phyloP scores from a whole-genome alignment of 495 filamentous ascomycete genomes.

The Penicillium macrosclerotiorum region DNA sequence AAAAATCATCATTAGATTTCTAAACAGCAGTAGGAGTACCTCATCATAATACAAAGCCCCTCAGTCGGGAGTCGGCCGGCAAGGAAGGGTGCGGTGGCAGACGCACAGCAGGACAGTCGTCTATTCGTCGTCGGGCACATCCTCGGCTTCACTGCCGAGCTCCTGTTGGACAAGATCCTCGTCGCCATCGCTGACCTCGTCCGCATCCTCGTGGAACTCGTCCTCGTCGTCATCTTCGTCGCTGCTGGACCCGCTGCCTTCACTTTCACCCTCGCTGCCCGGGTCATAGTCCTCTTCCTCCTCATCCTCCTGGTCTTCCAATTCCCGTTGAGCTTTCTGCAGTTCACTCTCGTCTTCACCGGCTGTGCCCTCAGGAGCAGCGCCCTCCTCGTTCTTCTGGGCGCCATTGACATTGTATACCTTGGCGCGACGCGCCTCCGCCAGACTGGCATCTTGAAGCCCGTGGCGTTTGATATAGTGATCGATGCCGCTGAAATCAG shows the following conservation, averaged over 20 bases:
- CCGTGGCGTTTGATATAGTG: slow-evolving; percentile 76
- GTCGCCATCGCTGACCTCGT: slow-evolving; percentile 45
- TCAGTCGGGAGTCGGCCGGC: too few species aligned
- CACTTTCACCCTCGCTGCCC: slow-evolving; percentile 71
- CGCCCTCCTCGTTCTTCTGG: slow-evolving; percentile 35
- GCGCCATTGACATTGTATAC: slow-evolving; percentile 62
- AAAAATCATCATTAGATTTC: not conserved
- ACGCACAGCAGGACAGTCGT: not conserved
- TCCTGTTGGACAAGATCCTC: slow-evolving; percentile 45
- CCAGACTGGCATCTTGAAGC: slow-evolving; percentile 89
- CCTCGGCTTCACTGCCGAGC: slow-evolving; percentile 42
- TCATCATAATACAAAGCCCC: not conserved
- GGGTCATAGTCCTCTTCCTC: slow-evolving; percentile 89
- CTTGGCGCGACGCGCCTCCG: slow-evolving; percentile 83
- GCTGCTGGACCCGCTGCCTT: slow-evolving; percentile 59
- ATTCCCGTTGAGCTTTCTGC: slow-evolving; percentile 68
- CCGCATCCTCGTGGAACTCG: slow-evolving; percentile 44
- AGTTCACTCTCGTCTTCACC: slow-evolving; percentile 54
- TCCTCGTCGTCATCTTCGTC: slow-evolving; percentile 53
- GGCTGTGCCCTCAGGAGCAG: slow-evolving; percentile 30
- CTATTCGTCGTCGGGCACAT: slow-evolving; percentile 29
- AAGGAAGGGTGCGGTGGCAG: too few species aligned
- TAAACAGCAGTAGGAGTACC: not conserved
- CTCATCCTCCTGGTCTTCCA: slow-evolving; percentile 68
- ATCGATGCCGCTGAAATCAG: slow-evolving; percentile 80